A percentile compares a stretch with the other conserved stretches of the same genome.
These are phyloP conservation scores for Suhomyces sp. DNA, from an alignment of 805 yeast species.

Conservation along the genomic window DNA sequence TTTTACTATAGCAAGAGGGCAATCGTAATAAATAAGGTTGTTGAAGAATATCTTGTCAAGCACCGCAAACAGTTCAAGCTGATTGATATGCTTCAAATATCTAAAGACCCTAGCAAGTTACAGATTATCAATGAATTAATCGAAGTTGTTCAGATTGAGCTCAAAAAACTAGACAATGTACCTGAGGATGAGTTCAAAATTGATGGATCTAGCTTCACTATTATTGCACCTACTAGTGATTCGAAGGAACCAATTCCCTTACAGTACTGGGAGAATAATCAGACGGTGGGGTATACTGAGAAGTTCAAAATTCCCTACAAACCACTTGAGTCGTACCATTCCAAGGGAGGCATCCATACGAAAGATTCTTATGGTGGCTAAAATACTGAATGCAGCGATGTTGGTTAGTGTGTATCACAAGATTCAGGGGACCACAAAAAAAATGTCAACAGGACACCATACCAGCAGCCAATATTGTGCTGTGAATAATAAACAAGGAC, in stretches of 20 bases:
- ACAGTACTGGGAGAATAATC: slow-evolving; percentile 36
- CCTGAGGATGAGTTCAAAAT: slow-evolving; percentile 12
- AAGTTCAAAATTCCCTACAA: slow-evolving; percentile 19
- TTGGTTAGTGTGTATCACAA: no score
- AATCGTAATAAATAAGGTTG: slow-evolving; percentile 34
- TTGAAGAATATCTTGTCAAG: slow-evolving; percentile 24
- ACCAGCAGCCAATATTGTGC: no score
- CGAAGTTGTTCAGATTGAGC: slow-evolving; percentile 19
- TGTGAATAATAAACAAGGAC: no score
- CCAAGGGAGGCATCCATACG: no score
- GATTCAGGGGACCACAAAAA: no score
- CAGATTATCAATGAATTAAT: slow-evolving; percentile 20
- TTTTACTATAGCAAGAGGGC: slow-evolving; percentile 33
- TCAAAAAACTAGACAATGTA: slow-evolving; percentile 10
- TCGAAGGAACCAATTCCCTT: slow-evolving; percentile 16
- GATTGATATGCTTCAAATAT: slow-evolving; percentile 14
- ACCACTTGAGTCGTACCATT: no score
- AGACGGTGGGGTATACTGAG: slow-evolving; percentile 34
- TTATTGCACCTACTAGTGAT: slow-evolving; percentile 19
- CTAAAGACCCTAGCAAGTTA: slow-evolving; percentile 12
- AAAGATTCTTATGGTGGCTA: no score
- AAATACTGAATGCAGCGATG: no score
- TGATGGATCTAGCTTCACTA: slow-evolving; percentile 10
- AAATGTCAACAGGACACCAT: no score
- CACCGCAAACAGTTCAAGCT: slow-evolving; percentile 13